Evolutionary conservation across 768 basidiomycete species (phyloP), one percentile per base, ranked within the genome.

Genomic region (Phanerochaete carnosa): DNA sequence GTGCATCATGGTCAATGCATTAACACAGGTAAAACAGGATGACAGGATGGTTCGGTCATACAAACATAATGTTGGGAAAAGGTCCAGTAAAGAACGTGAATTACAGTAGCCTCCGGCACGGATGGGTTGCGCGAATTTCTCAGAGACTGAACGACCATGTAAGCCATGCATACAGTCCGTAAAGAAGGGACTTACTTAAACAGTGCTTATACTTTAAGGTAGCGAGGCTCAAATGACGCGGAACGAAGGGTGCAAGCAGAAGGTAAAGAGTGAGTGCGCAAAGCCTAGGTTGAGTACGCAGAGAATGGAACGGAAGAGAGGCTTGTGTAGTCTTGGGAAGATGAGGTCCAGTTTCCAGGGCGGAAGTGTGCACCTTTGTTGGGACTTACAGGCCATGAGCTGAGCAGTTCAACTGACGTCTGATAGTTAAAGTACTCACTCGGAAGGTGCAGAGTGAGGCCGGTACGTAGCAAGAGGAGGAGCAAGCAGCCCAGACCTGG

Each of bases 371-470:
- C 28, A 25, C 30, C 56, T 33, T 57, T 55, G 29, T 23, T 23
- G 13, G 58, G 53, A 25, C 56, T 62, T 23, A 13, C 15, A 43
- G 25, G 16, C 15, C 54, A 19, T 26, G 23, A 16, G 58, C 11
- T 19, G n/a, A n/a, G n/a, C 33, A 35, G 6, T 8, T 43, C 39
- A 19, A 19, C 4, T 43, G 4, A 11, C 39, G 19, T 4, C 19
- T 4, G 11, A 19, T 9, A 23, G 39, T 7, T 46, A 19, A 52
- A 23, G 9, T 13, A 58, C 64, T 29, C 60, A 68, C 68, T 62
- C 57, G 6, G 66, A 65, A 7, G 70, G 70, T 5, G 70, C 70
- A 25, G 70, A 71, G 51, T 60, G 69, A 0, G 70, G 70, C 25
- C 70, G 62, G 7, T 62, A 56, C 1, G 58, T 59, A n/a, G 56